Conservation (phyloP, 2,329 filamentous ascomycete genomes). For the Claviceps sp. region DNA sequence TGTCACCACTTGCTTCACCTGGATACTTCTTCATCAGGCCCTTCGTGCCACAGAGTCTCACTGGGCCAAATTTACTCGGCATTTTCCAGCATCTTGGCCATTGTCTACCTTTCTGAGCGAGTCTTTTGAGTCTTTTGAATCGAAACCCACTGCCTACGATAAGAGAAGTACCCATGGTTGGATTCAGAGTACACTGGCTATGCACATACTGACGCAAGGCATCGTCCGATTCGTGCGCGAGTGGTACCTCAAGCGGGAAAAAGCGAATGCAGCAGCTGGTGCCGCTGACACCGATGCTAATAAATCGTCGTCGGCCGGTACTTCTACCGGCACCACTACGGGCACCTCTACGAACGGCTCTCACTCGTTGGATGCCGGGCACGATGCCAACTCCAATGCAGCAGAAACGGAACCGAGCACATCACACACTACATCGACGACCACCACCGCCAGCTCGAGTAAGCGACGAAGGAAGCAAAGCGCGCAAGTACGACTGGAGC, state of each 20-base stretch:
- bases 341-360: slow-evolving; percentile 10
- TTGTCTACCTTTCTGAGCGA: slow-evolving; percentile 32
- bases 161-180: slow-evolving; percentile 49
- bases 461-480: slow-evolving; percentile 88
- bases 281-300: slow-evolving; percentile 50
- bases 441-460: slow-evolving; percentile 27
- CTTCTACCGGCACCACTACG: slow-evolving; percentile 1
- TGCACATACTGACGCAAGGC: slow-evolving; percentile 64
- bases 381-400: slow-evolving; percentile 32
- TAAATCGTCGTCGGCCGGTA: slow-evolving; percentile 28
- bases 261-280: slow-evolving; percentile 34
- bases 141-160: slow-evolving; percentile 31
- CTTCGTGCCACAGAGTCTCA: slow-evolving; percentile 35
- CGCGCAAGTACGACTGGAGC: slow-evolving; percentile 76
- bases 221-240: slow-evolving; percentile 57
- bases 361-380: not conserved
- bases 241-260: slow-evolving; percentile 51
- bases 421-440: slow-evolving; percentile 18
- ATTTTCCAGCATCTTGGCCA: slow-evolving; percentile 34
- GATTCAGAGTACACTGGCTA: slow-evolving; percentile 55
- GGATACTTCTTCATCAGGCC: slow-evolving; percentile 46
- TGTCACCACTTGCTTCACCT: slow-evolving; percentile 55
- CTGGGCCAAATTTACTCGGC: slow-evolving; percentile 31
- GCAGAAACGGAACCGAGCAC: slow-evolving; percentile 34
- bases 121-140: slow-evolving; percentile 36